A percentile compares a stretch with the other conserved stretches of the same genome.
Conservation (phyloP, 1,284 basidiomycete genomes). For the Leccinum ponderosum region DNA sequence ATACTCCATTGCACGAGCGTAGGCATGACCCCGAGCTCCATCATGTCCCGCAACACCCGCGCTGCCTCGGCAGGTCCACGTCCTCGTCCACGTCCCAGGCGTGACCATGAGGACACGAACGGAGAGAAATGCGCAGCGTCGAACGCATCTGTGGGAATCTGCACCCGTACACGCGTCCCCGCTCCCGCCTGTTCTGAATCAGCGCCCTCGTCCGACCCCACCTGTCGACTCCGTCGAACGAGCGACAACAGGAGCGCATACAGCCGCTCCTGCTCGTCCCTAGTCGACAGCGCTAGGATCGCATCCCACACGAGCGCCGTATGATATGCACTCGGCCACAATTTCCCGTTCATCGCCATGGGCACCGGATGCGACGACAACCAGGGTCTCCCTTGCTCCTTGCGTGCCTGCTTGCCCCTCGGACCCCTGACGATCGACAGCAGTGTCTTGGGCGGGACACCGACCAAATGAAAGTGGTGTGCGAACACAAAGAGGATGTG, state of each 20-base stretch:
- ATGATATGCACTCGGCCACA: constrained; percentile 37
- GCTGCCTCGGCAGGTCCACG: constrained; percentile 16
- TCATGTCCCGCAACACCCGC: constrained; percentile 39
- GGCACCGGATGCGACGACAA: not conserved
- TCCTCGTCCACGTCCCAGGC: not conserved
- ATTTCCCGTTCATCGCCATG: constrained; percentile 20
- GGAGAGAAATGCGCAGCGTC: constrained; percentile 33
- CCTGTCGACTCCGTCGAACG: constrained; percentile 13
- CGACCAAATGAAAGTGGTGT: constrained; percentile 36
- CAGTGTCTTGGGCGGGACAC: constrained; percentile 22
- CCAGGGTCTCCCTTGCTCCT: constrained; percentile 3
- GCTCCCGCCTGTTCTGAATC: not conserved
- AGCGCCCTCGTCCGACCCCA: not conserved
- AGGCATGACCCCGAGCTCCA: constrained; percentile 29
- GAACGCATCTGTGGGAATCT: constrained; percentile 14
- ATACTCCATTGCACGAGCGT: constrained; percentile 27
- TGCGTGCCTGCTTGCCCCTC: constrained; percentile 8
- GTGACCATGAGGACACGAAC: constrained; percentile 25
- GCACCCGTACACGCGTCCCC: not conserved
- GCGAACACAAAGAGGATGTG: constrained; percentile 31
- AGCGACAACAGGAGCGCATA: constrained; percentile 32
- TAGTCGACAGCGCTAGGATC: constrained; percentile 17
- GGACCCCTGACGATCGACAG: constrained; percentile 17
- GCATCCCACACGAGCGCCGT: constrained; percentile 40
- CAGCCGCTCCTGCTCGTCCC: constrained; percentile 19